Conservation (phyloP, 257 asterid species). For the Solanum appendiculatum region DNA sequence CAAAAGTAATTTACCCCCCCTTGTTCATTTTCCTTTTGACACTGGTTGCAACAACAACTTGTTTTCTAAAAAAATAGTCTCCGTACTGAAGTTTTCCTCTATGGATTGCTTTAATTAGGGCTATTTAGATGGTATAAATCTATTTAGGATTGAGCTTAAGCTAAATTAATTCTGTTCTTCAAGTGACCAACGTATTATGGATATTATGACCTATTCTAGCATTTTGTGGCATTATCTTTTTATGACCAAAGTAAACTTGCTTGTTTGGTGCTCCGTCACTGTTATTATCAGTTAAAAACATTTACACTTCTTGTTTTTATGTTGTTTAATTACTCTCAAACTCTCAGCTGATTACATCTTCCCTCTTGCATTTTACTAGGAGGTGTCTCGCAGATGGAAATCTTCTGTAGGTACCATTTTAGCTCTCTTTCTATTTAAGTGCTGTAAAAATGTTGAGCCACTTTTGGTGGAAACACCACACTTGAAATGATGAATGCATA, state of each 20-base stretch:
- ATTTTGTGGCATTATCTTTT: not conserved
- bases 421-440: not conserved
- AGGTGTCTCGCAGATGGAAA: constrained; percentile 73
- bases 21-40: not conserved
- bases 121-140: too few relatives aligned
- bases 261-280: not conserved
- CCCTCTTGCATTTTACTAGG: constrained; percentile 27
- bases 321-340: not conserved
- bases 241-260: not conserved
- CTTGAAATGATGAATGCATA: not conserved
- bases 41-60: not conserved
- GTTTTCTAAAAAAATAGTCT: not conserved
- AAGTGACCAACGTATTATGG: not conserved
- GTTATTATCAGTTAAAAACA: not conserved
- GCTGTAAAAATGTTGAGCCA: not conserved
- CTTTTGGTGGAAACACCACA: not conserved
- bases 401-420: constrained; percentile 60
- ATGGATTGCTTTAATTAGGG: too few relatives aligned
- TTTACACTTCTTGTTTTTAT: not conserved
- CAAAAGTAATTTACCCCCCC: too few relatives aligned
- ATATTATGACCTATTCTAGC: not conserved
- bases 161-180: not conserved
- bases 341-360: constrained; percentile 7
- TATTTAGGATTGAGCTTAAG: too few relatives aligned
- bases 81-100: not conserved